Evolutionary conservation across 495 filamentous ascomycete genomes (phyloP), one percentile per base, ranked within the genome.

Genomic region (Aspergillus egyptiacus): DNA sequence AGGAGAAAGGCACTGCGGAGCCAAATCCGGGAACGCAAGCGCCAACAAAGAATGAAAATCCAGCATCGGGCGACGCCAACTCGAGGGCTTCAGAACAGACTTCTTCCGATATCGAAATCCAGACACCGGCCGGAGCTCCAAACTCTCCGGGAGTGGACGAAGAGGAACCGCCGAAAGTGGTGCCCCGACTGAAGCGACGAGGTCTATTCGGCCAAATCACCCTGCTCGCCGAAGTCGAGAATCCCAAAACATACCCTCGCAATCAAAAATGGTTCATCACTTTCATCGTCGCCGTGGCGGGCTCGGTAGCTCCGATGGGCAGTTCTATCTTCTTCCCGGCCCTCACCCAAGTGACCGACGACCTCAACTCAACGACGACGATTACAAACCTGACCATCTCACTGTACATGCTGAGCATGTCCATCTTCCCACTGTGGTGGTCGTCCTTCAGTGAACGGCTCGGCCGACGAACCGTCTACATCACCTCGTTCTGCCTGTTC

Each of bases 341-440:
- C 2, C 76, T 97, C 18, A 70, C 75, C 6, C 74, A 86, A 38
- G 82, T 96, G 24, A 64, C 85, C 2, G 57, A 59, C 8, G 82
- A 89, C 20, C 67, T 96, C 20, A 43, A 82, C 40, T 72, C 83
- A 15, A 79, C 79, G 0, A 62, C 79, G n/a, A 84, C 86, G 1
- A 71, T 91, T 23, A 81, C 88, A 19, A 96, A 96, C 60, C 58
- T 95, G 36, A 85, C 86, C 5, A 83, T 94, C 8, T 86, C 91
- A 2, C 63, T 95, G 41, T 96, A 94, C 61, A 91, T 95, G 90
- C 75, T 95, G 6, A 71, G 78, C 46, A 93, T 96, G 89, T 79
- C 84, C 14, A 87, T 96, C 20, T 95, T 90, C 52, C 91, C 91
- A 2, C 76, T 96, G 5, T 96, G 89, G 89, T 96, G 91, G 91